Evolutionary conservation across 257 asterid species (phyloP).

Genomic region (Coffea eugenioides): DNA sequence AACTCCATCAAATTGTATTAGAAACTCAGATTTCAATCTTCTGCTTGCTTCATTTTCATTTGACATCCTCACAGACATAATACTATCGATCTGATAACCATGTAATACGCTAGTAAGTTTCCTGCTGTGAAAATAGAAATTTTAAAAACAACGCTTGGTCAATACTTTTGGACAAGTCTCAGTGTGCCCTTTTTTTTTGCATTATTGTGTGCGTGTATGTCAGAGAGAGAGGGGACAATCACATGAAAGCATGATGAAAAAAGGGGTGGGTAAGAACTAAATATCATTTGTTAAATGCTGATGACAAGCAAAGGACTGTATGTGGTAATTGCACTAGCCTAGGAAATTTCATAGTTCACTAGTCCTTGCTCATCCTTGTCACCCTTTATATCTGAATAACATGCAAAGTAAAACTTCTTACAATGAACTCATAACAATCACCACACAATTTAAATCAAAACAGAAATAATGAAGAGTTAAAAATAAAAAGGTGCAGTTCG

Average conservation of each 20-base stretch:
- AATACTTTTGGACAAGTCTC: background rate
- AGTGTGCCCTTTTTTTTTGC: background rate
- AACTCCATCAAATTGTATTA: slow-evolving; percentile 96
- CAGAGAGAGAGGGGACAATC: background rate
- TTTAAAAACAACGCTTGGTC: background rate
- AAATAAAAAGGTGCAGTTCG: background rate
- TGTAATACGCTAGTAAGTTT: background rate
- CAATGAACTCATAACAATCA: background rate
- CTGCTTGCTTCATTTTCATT: slow-evolving; percentile 98
- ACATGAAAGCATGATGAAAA: background rate
- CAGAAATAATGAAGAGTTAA: background rate
- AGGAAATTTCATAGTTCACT: background rate
- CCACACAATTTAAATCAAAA: background rate
- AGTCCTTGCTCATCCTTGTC: background rate
- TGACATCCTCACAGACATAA: slow-evolving; percentile 91
- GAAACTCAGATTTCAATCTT: slow-evolving; percentile 93
- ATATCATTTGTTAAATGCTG: background rate
- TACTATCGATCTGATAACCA: slow-evolving; percentile 77
- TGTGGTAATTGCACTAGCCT: background rate
- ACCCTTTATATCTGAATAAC: background rate
- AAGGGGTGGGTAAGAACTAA: background rate
- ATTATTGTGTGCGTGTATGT: background rate
- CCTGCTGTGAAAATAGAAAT: background rate
- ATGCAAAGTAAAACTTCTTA: background rate
- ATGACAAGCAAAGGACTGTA: background rate